Percentiles rank a stretch among this genome's conserved stretches.
These are phyloP conservation scores for Porphyrellus cyaneotinctus DNA, from an alignment of 768 basidiomycete genomes.

Conservation along the genomic window DNA sequence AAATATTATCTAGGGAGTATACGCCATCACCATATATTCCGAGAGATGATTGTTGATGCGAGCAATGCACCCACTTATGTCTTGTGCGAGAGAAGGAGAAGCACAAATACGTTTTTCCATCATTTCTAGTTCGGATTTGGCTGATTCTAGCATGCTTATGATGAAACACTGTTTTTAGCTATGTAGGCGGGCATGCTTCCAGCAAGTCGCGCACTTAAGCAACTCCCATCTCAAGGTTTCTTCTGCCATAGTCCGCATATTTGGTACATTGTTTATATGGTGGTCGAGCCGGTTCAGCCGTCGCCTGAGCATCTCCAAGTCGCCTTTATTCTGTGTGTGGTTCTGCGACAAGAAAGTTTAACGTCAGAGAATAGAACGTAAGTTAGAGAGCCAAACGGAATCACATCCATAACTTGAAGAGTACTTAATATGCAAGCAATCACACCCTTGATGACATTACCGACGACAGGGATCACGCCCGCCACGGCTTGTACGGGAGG, in stretches of 20 bases:
- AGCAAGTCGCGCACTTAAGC: not conserved
- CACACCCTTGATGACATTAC: not conserved
- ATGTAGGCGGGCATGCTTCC: not conserved
- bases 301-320: not conserved
- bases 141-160: not conserved
- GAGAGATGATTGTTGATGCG: not conserved
- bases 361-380: too few relatives aligned
- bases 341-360: not conserved
- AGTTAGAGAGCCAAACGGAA: not conserved
- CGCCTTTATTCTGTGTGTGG: constrained; percentile 7
- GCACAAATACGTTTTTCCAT: not conserved
- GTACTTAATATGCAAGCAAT: not conserved
- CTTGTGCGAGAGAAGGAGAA: not conserved
- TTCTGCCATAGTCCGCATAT: not conserved
- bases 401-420: not conserved
- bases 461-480: not conserved
- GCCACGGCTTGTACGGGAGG: not conserved
- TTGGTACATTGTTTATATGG: not conserved
- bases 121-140: not conserved
- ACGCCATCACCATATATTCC: not conserved
- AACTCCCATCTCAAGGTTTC: not conserved
- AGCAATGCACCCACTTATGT: not conserved
- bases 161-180: too few relatives aligned
- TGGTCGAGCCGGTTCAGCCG: not conserved
- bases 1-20: not conserved